A percentile compares a stretch with the other conserved stretches of the same genome.
These are phyloP conservation scores for Irpex rosettiformis DNA, from an alignment of 1,284 basidiomycete species.

Conservation along the genomic window DNA sequence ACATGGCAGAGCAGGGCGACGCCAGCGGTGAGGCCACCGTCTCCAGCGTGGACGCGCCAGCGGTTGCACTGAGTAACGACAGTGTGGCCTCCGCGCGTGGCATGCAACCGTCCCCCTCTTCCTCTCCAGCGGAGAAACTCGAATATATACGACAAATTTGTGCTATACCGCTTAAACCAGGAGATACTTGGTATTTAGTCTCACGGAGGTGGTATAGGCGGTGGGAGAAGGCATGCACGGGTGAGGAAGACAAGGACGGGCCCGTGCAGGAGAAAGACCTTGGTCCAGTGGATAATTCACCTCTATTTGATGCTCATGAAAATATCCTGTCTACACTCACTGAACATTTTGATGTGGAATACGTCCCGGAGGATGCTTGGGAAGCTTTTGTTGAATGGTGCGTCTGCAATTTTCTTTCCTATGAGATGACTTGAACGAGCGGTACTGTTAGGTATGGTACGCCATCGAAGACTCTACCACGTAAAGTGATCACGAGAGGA, in stretches of 20 bases:
- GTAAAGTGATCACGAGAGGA: constrained; percentile 65
- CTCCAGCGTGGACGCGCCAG: neutral
- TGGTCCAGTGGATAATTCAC: constrained; percentile 72
- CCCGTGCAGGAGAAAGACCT: constrained; percentile 56
- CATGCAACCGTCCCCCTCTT: constrained; percentile 22
- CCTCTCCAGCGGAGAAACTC: constrained; percentile 39
- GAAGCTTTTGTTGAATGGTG: constrained; percentile 45
- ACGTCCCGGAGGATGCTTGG: constrained; percentile 77
- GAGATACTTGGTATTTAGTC: constrained; percentile 80
- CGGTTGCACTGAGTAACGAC: constrained; percentile 2
- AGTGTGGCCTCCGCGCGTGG: constrained; percentile 20
- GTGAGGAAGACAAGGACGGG: constrained; percentile 64
- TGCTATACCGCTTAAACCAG: constrained; percentile 48
- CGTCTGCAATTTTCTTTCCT: constrained; percentile 11
- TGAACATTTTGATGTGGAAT: constrained; percentile 78
- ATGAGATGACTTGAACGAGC: neutral
- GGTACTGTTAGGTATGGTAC: constrained; percentile 71
- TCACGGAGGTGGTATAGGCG: constrained; percentile 68
- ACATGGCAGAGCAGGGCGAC: constrained; percentile 69
- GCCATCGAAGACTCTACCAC: constrained; percentile 50
- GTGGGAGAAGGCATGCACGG: constrained; percentile 70
- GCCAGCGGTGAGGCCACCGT: constrained; percentile 24
- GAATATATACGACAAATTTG: constrained; percentile 45
- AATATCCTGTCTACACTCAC: constrained; percentile 43
- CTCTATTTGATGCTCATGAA: constrained; percentile 53